phyloP scores from a whole-genome alignment of 2,329 filamentous ascomycete genomes.

The Botryotinia convoluta region DNA sequence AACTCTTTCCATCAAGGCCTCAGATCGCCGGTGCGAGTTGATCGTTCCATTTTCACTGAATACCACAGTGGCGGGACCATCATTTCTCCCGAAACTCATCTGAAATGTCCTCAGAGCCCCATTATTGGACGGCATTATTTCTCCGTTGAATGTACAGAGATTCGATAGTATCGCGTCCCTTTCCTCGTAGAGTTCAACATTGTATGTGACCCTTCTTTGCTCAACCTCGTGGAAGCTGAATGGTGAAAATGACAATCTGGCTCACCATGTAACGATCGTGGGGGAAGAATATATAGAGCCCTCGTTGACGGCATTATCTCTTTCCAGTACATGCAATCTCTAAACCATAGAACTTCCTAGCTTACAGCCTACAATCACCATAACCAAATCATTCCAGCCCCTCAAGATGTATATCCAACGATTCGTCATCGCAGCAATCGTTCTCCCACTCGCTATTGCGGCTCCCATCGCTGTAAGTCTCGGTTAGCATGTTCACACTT shows the following conservation, averaged over 20 bases:
- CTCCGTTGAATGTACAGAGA: not conserved
- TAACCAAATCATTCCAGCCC: not conserved
- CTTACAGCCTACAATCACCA: not conserved
- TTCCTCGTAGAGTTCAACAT: not conserved
- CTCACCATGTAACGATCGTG: not conserved
- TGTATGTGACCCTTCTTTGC: not conserved
- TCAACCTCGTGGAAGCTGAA: conserved; percentile 3
- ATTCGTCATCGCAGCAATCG: not conserved
- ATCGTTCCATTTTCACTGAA: not conserved
- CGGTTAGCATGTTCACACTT: too few species aligned
- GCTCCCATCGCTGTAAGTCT: not conserved
- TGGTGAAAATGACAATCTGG: not conserved
- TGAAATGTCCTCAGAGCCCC: not conserved
- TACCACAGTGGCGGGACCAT: not conserved
- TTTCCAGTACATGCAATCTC: not conserved
- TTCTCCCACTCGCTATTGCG: not conserved
- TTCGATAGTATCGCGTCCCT: not conserved
- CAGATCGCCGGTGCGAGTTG: not conserved
- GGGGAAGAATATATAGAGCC: not conserved
- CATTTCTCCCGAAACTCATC: not conserved
- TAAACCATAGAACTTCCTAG: not conserved
- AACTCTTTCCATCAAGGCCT: not conserved
- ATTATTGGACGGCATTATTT: not conserved
- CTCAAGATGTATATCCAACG: not conserved
- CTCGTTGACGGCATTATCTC: not conserved